Evolutionary conservation across 1,284 basidiomycete species (phyloP).

Genomic region (Ceratobasidium sp.): DNA sequence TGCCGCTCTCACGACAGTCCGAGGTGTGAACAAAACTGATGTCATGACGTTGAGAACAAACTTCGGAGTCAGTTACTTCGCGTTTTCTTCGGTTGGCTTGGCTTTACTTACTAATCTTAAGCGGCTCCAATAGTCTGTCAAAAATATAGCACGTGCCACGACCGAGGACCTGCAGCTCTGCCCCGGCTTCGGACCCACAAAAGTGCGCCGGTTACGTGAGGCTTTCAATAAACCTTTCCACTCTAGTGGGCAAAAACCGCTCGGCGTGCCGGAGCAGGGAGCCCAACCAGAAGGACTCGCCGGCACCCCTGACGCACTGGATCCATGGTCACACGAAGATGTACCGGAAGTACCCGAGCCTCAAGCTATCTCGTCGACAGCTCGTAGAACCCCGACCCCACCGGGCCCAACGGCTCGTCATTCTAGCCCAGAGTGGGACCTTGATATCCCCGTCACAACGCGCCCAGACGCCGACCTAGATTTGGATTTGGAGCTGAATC

Average conservation of each 20-base stretch:
- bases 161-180: slow-evolving; percentile 81
- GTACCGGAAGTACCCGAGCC: slow-evolving; percentile 40
- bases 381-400: slow-evolving; percentile 19
- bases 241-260: slow-evolving; percentile 36
- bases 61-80: slow-evolving; percentile 80
- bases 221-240: slow-evolving; percentile 82
- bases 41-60: slow-evolving; percentile 91
- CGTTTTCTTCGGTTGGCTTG: not conserved
- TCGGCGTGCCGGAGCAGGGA: slow-evolving; percentile 14
- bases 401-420: slow-evolving; percentile 7
- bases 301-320: not conserved
- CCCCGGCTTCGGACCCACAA: slow-evolving; percentile 94
- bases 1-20: slow-evolving; percentile 88
- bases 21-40: slow-evolving; percentile 97
- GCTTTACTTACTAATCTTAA: slow-evolving; percentile 21
- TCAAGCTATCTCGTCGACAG: slow-evolving; percentile 5
- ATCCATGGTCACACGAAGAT: not conserved
- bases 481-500: slow-evolving; percentile 26
- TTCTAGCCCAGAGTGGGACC: slow-evolving; percentile 48
- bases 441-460: slow-evolving; percentile 17
- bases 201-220: slow-evolving; percentile 84
- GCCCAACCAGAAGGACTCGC: slow-evolving; percentile 3
- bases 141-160: slow-evolving; percentile 77
- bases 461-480: not conserved
- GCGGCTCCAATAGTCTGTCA: slow-evolving; percentile 75